phyloP scores from a whole-genome alignment of 1,284 basidiomycete species.

The Ceratobasidium sp. region DNA sequence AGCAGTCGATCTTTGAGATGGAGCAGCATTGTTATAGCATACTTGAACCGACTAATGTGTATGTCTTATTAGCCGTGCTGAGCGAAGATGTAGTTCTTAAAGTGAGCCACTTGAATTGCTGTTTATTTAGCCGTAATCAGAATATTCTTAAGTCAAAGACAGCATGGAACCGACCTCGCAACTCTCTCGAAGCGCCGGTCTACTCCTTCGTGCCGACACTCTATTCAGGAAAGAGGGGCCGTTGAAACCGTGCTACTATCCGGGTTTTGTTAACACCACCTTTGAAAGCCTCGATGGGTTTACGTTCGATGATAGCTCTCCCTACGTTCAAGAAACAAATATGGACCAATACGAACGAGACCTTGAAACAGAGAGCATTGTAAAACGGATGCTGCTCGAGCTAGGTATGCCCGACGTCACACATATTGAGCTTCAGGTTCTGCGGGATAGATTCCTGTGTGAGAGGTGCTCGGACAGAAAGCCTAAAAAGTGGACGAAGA shows the following conservation, averaged over 20 bases:
- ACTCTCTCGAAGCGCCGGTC: background rate
- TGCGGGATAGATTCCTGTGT: background rate
- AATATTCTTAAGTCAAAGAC: background rate
- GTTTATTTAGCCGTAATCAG: too few species aligned
- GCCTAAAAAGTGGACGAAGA: background rate
- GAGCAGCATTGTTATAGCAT: too few species aligned
- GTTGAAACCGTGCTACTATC: background rate
- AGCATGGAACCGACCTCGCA: background rate
- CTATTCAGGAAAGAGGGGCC: background rate
- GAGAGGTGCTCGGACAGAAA: background rate
- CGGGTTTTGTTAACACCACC: background rate
- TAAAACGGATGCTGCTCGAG: background rate
- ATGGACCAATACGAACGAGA: background rate
- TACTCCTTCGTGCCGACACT: conserved; percentile 17
- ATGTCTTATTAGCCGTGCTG: too few species aligned
- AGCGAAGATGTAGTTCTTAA: background rate
- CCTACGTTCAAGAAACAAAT: background rate
- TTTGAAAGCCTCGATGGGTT: background rate
- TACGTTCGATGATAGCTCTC: background rate
- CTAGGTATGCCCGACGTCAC: background rate
- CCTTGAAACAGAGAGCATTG: background rate
- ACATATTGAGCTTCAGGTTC: background rate
- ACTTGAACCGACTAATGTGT: too few species aligned
- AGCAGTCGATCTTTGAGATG: too few species aligned
- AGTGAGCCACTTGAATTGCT: too few species aligned